These are phyloP conservation scores for Microbotryum lychnidis-dioicae DNA, from an alignment of 1,284 basidiomycete genomes.

Conservation along the genomic window DNA sequence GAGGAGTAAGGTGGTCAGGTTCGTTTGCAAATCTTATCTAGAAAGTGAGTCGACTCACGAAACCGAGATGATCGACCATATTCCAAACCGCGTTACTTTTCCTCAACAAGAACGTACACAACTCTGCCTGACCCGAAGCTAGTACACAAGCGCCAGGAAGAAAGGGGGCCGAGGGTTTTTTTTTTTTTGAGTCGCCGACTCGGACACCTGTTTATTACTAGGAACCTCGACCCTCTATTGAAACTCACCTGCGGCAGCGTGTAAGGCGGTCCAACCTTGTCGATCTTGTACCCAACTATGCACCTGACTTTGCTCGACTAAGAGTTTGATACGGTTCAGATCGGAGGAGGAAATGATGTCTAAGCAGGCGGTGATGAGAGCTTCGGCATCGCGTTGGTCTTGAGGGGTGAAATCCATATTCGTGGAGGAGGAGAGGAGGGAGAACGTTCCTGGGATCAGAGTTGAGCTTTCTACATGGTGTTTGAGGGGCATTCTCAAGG, in stretches of 20 bases:
- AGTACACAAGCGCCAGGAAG: no score
- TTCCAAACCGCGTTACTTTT: slow-evolving; percentile 82
- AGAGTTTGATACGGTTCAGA: neutral
- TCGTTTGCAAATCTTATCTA: no score
- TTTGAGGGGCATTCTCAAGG: no score
- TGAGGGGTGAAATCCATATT: no score
- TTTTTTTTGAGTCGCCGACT: no score
- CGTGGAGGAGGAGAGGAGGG: no score
- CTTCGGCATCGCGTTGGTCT: neutral
- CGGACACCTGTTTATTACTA: no score
- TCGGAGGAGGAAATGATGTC: neutral
- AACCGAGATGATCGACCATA: slow-evolving; percentile 42
- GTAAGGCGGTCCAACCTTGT: slow-evolving; percentile 72
- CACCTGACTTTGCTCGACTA: slow-evolving; percentile 46
- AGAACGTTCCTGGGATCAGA: no score
- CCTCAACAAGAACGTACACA: slow-evolving; percentile 62
- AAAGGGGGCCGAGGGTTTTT: no score
- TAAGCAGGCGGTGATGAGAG: slow-evolving; percentile 17
- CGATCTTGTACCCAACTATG: slow-evolving; percentile 89
- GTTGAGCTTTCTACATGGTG: no score
- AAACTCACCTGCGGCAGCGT: slow-evolving; percentile 61
- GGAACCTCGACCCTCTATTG: no score
- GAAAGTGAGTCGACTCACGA: slow-evolving; percentile 13
- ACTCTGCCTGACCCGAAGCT: slow-evolving; percentile 34
- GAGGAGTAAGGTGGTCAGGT: no score